A percentile compares a stretch with the other conserved stretches of the same genome.
Evolutionary conservation across 768 basidiomycete species (phyloP).

Genomic region (Panus rudis): DNA sequence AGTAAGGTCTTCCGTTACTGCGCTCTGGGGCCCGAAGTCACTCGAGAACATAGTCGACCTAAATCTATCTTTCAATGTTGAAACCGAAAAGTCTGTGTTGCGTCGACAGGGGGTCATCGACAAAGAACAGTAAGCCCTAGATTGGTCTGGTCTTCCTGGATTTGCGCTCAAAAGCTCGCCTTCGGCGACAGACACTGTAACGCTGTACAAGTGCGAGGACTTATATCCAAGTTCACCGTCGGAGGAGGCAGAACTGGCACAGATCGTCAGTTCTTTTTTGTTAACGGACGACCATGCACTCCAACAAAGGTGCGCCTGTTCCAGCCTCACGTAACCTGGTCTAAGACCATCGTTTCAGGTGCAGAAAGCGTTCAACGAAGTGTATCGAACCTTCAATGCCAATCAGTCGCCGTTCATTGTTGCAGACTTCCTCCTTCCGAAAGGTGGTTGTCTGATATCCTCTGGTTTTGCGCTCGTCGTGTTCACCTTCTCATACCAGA

Average conservation of each 20-base stretch:
- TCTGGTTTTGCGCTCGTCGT: not conserved
- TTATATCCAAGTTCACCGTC: conserved; percentile 76
- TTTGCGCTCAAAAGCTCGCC: too few species aligned
- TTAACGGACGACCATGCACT: conserved; percentile 88
- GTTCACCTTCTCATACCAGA: conserved; percentile 33
- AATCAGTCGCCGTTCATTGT: conserved; percentile 76
- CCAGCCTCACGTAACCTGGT: not conserved
- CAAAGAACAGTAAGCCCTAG: too few species aligned
- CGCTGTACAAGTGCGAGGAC: conserved; percentile 59
- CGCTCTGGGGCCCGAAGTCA: conserved; percentile 82
- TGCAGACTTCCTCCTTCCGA: conserved; percentile 77
- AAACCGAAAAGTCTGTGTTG: conserved; percentile 49
- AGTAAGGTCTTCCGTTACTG: conserved; percentile 53
- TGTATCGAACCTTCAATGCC: conserved; percentile 77
- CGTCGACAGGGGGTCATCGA: conserved; percentile 32
- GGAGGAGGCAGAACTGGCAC: conserved; percentile 70
- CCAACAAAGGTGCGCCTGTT: conserved; percentile 51
- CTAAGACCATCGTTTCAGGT: conserved; percentile 38
- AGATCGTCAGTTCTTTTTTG: conserved; percentile 88
- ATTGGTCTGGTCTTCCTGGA: too few species aligned
- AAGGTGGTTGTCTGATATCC: conserved; percentile 42
- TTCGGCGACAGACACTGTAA: too few species aligned
- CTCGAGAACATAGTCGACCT: conserved; percentile 73
- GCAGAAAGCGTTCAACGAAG: conserved; percentile 87
- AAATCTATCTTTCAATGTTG: conserved; percentile 60